phyloP scores from a whole-genome alignment of 2,329 filamentous ascomycete species.

The Pseudogymnoascus pannorum region DNA sequence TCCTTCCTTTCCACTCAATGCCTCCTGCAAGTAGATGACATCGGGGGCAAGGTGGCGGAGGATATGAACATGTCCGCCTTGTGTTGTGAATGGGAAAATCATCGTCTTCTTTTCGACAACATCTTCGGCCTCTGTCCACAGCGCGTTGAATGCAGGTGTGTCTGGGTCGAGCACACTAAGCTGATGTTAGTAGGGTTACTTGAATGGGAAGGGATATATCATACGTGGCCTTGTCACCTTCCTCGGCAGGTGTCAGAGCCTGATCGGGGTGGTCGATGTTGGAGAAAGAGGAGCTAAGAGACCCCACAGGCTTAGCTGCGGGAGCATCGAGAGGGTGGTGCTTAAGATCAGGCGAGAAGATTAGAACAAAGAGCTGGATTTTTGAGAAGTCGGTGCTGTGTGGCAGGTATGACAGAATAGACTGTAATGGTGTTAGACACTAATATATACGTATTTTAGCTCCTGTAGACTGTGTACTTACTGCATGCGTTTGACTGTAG shows the following conservation, averaged over 20 bases:
- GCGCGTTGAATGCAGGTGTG: slow-evolving; percentile 63
- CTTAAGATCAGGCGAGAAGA: slow-evolving; percentile 78
- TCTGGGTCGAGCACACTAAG: slow-evolving; percentile 30
- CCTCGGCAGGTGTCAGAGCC: slow-evolving; percentile 59
- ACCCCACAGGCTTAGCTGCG: slow-evolving; percentile 54
- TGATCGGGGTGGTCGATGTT: slow-evolving; percentile 72
- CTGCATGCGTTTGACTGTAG: slow-evolving; percentile 68
- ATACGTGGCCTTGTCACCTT: slow-evolving; percentile 51
- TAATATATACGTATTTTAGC: slow-evolving; percentile 15
- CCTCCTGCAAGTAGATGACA: slow-evolving; percentile 81
- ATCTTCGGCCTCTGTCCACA: slow-evolving; percentile 70
- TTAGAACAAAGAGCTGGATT: slow-evolving; percentile 77
- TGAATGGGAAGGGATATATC: slow-evolving; percentile 22
- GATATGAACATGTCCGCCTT: slow-evolving; percentile 78
- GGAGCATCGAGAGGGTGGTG: slow-evolving; percentile 49
- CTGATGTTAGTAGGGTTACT: slow-evolving; percentile 26
- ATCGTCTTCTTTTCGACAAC: slow-evolving; percentile 80
- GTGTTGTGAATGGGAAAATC: slow-evolving; percentile 81
- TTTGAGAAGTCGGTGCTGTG: slow-evolving; percentile 64
- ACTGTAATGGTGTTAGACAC: slow-evolving; percentile 40
- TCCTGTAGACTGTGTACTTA: slow-evolving; percentile 40
- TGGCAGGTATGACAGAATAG: slow-evolving; percentile 82
- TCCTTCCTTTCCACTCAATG: slow-evolving; percentile 68
- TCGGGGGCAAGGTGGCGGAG: slow-evolving; percentile 80
- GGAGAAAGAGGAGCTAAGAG: slow-evolving; percentile 73